A percentile compares a stretch with the other conserved stretches of the same genome.
Conservation (phyloP, 2,329 filamentous ascomycete species). For the Cylindrodendrum hubeiense region DNA sequence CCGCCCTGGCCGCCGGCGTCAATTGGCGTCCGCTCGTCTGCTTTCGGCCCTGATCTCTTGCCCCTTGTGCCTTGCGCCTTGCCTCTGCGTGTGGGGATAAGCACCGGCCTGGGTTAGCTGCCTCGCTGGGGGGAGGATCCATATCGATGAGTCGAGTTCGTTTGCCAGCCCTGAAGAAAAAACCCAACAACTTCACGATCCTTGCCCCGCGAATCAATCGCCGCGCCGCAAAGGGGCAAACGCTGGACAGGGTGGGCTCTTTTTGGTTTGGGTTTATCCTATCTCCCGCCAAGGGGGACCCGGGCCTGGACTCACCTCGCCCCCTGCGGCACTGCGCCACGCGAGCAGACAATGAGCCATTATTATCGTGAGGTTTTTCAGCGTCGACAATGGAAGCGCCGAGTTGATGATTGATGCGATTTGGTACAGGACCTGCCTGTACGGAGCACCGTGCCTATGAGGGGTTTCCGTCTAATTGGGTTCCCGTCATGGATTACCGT, state of each 20-base stretch:
- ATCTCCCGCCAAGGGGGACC: not conserved
- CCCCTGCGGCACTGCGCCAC: constrained; percentile 8
- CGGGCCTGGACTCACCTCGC: not conserved
- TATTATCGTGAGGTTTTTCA: constrained; percentile 18
- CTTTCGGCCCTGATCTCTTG: constrained; percentile 18
- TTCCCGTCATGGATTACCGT: not conserved
- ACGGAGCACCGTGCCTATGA: not conserved
- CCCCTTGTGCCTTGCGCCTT: not conserved
- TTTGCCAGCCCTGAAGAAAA: not conserved
- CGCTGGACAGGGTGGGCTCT: not conserved
- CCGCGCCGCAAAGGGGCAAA: constrained; percentile 5
- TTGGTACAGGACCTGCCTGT: too few species aligned
- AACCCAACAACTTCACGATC: constrained; percentile 16
- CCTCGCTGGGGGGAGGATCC: not conserved
- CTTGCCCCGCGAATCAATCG: constrained; percentile 10
- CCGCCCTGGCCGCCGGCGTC: constrained; percentile 13
- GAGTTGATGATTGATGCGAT: constrained; percentile 3
- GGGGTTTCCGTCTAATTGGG: not conserved
- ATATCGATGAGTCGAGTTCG: constrained; percentile 9
- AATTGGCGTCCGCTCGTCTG: constrained; percentile 1
- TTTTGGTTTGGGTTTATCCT: not conserved
- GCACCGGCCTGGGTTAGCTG: too few species aligned
- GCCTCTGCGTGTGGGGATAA: too few species aligned
- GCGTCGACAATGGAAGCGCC: constrained; percentile 19
- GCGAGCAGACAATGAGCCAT: constrained; percentile 10